phyloP scores from a whole-genome alignment of 2,329 filamentous ascomycete genomes.

The Decorospora gaudefroyi region DNA sequence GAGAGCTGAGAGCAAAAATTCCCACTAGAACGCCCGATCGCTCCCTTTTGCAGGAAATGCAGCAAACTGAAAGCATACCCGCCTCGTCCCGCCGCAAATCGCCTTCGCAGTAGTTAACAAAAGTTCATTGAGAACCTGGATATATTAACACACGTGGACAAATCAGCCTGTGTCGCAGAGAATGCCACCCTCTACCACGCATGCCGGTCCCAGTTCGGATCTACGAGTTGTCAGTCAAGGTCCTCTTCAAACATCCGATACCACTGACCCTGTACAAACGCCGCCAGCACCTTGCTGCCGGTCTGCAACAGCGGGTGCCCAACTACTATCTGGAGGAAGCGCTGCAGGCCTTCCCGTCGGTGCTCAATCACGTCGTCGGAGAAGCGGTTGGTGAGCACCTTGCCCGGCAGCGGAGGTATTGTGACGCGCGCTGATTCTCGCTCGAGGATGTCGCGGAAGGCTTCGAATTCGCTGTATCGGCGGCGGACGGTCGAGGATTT shows the following conservation, averaged over 20 bases:
- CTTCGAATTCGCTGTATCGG: slow-evolving; percentile 97
- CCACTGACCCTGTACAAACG: slow-evolving; percentile 88
- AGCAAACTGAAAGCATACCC: slow-evolving; percentile 5
- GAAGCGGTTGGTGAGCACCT: slow-evolving; percentile 97
- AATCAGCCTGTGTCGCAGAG: too few species aligned
- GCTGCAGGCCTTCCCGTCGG: slow-evolving; percentile 84
- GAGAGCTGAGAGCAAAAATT: slow-evolving; percentile 4
- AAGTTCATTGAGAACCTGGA: not conserved
- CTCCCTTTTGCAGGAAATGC: slow-evolving; percentile 30
- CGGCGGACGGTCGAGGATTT: slow-evolving; percentile 81
- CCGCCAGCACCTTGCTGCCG: slow-evolving; percentile 92
- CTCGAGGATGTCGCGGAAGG: slow-evolving; percentile 97
- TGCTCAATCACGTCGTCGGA: slow-evolving; percentile 98
- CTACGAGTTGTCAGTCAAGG: slow-evolving; percentile 49
- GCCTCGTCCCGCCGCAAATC: not conserved
- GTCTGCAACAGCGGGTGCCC: slow-evolving; percentile 96
- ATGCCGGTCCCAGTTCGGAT: slow-evolving; percentile 80
- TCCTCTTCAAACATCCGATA: not conserved
- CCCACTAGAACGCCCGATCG: slow-evolving; percentile 26
- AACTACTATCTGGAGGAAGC: slow-evolving; percentile 96
- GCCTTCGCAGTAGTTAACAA: not conserved
- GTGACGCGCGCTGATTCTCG: slow-evolving; percentile 91
- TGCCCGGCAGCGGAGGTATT: slow-evolving; percentile 92
- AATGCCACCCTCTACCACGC: slow-evolving; percentile 46
- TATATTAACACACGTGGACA: too few species aligned